Evolutionary conservation across 2,329 filamentous ascomycete genomes (phyloP).

Genomic region (Colletotrichum sp.): DNA sequence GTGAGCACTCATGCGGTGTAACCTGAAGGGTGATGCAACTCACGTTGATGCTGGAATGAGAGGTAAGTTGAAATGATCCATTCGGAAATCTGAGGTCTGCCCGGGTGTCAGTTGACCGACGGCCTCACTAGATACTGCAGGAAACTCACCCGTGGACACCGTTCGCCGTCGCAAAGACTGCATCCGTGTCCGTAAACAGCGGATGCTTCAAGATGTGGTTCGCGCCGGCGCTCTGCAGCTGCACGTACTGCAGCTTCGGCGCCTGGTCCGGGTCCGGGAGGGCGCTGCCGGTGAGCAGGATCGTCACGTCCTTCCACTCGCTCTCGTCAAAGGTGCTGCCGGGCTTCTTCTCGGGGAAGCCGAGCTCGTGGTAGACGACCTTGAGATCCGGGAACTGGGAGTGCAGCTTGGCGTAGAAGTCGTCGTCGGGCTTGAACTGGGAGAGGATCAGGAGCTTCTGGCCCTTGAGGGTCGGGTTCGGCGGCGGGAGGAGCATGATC

Average conservation of each 20-base stretch:
- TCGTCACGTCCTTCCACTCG: constrained; percentile 54
- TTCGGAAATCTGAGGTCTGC: constrained; percentile 60
- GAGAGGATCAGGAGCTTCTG: constrained; percentile 52
- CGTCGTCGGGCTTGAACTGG: constrained; percentile 32
- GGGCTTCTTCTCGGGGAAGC: constrained; percentile 31
- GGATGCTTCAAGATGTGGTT: constrained; percentile 52
- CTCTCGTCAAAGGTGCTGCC: constrained; percentile 30
- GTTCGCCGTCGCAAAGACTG: constrained; percentile 59
- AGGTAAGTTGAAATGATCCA: constrained; percentile 60
- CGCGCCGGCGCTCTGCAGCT: constrained; percentile 59
- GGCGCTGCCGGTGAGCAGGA: constrained; percentile 47
- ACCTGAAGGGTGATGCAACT: constrained; percentile 23
- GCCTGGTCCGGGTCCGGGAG: constrained; percentile 48
- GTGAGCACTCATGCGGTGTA: neutral
- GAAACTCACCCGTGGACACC: constrained; percentile 59
- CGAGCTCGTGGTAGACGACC: constrained; percentile 34
- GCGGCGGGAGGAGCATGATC: constrained; percentile 17
- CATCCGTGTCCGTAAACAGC: constrained; percentile 53
- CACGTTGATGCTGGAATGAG: constrained; percentile 51
- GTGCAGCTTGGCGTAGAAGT: constrained; percentile 40
- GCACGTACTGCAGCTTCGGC: constrained; percentile 55
- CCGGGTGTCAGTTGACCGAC: accelerated
- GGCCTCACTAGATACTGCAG: neutral
- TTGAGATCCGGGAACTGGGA: constrained; percentile 48
- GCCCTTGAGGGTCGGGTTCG: constrained; percentile 30